A percentile compares a stretch with the other conserved stretches of the same genome.
Conservation (phyloP, 1,139 yeast species). For the Geotrichum bryndzae region DNA sequence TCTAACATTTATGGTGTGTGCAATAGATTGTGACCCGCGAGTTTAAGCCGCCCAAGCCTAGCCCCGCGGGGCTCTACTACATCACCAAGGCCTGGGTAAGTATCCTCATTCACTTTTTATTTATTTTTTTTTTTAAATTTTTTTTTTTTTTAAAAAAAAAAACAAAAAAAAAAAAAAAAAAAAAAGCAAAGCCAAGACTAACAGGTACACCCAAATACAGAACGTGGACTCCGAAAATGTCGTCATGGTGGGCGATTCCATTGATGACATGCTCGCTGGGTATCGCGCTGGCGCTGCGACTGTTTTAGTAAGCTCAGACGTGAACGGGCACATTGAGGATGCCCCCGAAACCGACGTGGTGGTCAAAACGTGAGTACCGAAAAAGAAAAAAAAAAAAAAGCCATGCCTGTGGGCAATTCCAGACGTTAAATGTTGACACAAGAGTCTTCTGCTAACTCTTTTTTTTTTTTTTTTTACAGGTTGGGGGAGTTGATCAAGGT, state of each 20-base stretch:
- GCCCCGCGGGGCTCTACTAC: slow-evolving; percentile 52
- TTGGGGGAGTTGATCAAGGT: slow-evolving; percentile 41
- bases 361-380: slow-evolving; percentile 30
- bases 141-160: no score
- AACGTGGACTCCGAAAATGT: slow-evolving; percentile 40
- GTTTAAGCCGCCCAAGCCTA: slow-evolving; percentile 59
- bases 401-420: background rate
- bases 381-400: slow-evolving; percentile 8
- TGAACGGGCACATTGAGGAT: slow-evolving; percentile 39
- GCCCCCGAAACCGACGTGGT: slow-evolving; percentile 41
- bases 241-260: slow-evolving; percentile 66
- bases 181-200: background rate
- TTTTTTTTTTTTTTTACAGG: slow-evolving; percentile 19
- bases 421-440: background rate
- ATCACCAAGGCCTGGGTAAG: slow-evolving; percentile 44
- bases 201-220: background rate
- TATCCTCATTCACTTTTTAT: background rate
- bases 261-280: slow-evolving; percentile 60
- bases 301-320: slow-evolving; percentile 45
- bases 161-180: background rate
- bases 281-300: slow-evolving; percentile 52
- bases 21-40: slow-evolving; percentile 46
- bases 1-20: background rate
- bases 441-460: background rate
- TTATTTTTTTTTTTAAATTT: no score